phyloP scores from a whole-genome alignment of 306 rosid genomes.

The Boehmeria nivea region DNA sequence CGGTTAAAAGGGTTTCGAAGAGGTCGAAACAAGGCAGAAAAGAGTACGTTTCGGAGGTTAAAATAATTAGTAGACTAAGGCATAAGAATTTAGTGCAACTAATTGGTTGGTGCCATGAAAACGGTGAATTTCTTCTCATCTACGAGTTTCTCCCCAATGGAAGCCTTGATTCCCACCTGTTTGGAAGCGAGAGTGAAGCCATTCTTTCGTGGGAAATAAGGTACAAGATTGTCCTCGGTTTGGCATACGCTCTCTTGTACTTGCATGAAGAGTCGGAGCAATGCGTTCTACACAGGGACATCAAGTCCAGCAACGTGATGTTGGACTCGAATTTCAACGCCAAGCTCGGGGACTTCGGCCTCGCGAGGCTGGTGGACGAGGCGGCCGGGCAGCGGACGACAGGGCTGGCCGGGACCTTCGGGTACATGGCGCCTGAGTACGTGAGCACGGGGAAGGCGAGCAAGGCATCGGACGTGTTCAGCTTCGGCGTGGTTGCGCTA shows the following conservation, averaged over 20 bases:
- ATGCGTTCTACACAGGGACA: slow-evolving; percentile 38
- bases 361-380: slow-evolving; percentile 29
- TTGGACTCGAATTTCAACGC: slow-evolving; percentile 35
- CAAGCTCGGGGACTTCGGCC: slow-evolving; percentile 38
- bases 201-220: slow-evolving; percentile 25
- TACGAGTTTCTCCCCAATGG: slow-evolving; percentile 39
- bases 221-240: slow-evolving; percentile 17
- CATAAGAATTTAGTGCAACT: slow-evolving; percentile 37
- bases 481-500: slow-evolving; percentile 30
- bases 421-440: slow-evolving; percentile 37
- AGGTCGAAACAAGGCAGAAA: slow-evolving; percentile 29
- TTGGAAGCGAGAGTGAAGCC: background rate
- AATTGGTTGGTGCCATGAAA: slow-evolving; percentile 41
- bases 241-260: slow-evolving; percentile 33
- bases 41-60: slow-evolving; percentile 38
- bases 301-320: slow-evolving; percentile 36
- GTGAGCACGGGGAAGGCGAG: slow-evolving; percentile 19
- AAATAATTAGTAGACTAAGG: slow-evolving; percentile 29
- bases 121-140: slow-evolving; percentile 20
- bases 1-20: slow-evolving; percentile 34
- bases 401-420: slow-evolving; percentile 22
- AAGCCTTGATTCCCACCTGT: slow-evolving; percentile 27
- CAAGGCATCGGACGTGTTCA: slow-evolving; percentile 28
- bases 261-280: slow-evolving; percentile 33
- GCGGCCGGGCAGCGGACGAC: slow-evolving; percentile 20